These are phyloP conservation scores for Colletotrichum musicola DNA, from an alignment of 2,329 filamentous ascomycete genomes.

Conservation along the genomic window DNA sequence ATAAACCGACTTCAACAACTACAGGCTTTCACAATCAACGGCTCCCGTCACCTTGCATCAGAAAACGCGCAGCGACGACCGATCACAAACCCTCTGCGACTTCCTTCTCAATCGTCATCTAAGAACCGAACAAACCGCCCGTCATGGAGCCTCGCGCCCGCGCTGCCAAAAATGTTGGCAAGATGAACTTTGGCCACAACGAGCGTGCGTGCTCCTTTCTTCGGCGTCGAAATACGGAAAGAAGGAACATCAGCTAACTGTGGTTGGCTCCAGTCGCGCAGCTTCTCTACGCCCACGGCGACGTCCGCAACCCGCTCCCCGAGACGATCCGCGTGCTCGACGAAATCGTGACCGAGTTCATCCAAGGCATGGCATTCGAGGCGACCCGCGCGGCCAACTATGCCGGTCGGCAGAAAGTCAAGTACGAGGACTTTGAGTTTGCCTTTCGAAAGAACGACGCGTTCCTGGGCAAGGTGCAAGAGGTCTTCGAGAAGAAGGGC, in stretches of 20 bases:
- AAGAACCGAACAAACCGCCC: conserved; percentile 14
- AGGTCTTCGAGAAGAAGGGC: conserved; percentile 89
- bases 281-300: conserved; percentile 85
- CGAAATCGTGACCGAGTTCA: conserved; percentile 96
- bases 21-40: too few relatives aligned
- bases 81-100: neutral
- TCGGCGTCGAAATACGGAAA: neutral
- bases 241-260: neutral
- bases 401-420: conserved; percentile 93
- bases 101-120: neutral
- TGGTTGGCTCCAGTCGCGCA: conserved; percentile 69
- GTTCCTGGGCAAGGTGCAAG: conserved; percentile 89
- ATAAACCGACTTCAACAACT: too few relatives aligned
- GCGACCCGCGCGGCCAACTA: conserved; percentile 89
- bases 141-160: conserved; percentile 83
- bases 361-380: conserved; percentile 92
- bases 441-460: conserved; percentile 86
- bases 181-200: conserved; percentile 81
- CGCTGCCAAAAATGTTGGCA: conserved; percentile 83
- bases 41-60: too few relatives aligned
- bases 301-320: conserved; percentile 81
- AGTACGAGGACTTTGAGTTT: conserved; percentile 98
- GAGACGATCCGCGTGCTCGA: conserved; percentile 90
- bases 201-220: conserved; percentile 68
- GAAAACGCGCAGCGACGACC: neutral